Evolutionary conservation across 2,329 filamentous ascomycete species (phyloP), one percentile per base, ranked within the genome.

Genomic region (Fusarium concolor): DNA sequence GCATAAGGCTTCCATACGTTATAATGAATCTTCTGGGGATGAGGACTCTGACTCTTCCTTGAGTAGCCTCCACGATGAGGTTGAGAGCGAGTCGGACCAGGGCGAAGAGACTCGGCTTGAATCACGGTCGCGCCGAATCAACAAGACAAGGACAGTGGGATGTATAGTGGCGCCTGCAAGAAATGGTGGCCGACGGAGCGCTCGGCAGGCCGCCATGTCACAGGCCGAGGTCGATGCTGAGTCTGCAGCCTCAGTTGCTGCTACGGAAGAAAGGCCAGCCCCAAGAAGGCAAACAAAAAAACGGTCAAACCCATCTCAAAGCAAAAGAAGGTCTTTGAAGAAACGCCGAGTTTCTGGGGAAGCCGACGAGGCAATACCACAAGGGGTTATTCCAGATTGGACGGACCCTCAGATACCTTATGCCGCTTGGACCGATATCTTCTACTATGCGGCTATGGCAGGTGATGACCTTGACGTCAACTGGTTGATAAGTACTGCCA

Each of bases 341-440:
- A 75, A 72, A 35, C 71, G 65, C 20, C 65, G 70, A 10, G 55
- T 58, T 4, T 52, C 67, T 28, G 33, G 45, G 10, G 39, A 64
- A 11, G 39, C 56, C 8, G 62, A 52, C 6, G 61, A 59, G 17
- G 35, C 53, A 38, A 47, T 62, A n/a, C 39, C 62, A 5, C 42
- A 65, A 14, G 68, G 62, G 4, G 22, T 59, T 71, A 84, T 87
- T 46, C 86, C 86, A 15, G 79, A 84, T 38, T 92, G 87, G 87
- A 81, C 83, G 58, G 84, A 82, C 22, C 82, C 78, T 4, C 75
- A 76, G 31, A 76, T 93, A 22, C 89, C 90, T 2, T 92, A 93
- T 70, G 85, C 89, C 44, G 84, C 93, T 17, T 88, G 94, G 67
- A 80, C 88, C 24, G 85, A 89, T 55, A 88, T 96, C 38, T 93